A percentile compares a stretch with the other conserved stretches of the same genome.
Evolutionary conservation across 805 yeast species (phyloP).

Genomic region (Saccharomyces cerevisiae): DNA sequence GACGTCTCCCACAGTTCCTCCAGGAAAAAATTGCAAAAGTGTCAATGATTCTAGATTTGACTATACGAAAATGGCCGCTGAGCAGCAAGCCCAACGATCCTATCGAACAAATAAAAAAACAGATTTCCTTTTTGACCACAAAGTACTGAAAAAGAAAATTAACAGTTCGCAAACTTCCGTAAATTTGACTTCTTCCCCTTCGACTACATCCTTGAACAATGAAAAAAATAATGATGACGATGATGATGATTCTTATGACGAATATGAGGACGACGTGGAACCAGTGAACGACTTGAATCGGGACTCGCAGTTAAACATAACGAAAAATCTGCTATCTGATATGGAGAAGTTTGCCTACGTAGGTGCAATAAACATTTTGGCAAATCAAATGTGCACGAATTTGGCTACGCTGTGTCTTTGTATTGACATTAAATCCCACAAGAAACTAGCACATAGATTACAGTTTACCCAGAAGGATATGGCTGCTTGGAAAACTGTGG

Average conservation of each 20-base stretch:
- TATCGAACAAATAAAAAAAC: conserved; percentile 46
- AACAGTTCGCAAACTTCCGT: conserved; percentile 9
- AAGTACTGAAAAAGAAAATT: conserved; percentile 20
- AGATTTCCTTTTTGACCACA: conserved; percentile 43
- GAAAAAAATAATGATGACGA: conserved; percentile 18
- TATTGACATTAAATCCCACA: conserved; percentile 39
- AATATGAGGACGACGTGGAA: conserved; percentile 34
- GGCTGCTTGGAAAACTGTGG: conserved; percentile 74
- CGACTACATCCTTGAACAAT: conserved; percentile 4
- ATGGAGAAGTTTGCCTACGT: conserved; percentile 86
- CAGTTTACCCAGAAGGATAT: conserved; percentile 66
- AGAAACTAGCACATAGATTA: conserved; percentile 48
- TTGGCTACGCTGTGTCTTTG: conserved; percentile 51
- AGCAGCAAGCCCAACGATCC: conserved; percentile 74
- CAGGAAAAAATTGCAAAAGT: neutral
- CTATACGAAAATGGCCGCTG: conserved; percentile 82
- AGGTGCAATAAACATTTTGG: conserved; percentile 68
- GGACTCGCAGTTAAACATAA: conserved; percentile 56
- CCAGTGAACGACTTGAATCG: conserved; percentile 31
- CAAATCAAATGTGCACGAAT: conserved; percentile 76
- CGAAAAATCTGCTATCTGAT: conserved; percentile 73
- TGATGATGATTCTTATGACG: conserved; percentile 29
- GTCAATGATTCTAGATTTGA: conserved; percentile 38
- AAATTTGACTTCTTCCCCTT: neutral
- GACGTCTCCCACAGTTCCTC: conserved; percentile 1